Evolutionary conservation across 2,329 filamentous ascomycete genomes (phyloP).

Genomic region (Escovopsis sp.): DNA sequence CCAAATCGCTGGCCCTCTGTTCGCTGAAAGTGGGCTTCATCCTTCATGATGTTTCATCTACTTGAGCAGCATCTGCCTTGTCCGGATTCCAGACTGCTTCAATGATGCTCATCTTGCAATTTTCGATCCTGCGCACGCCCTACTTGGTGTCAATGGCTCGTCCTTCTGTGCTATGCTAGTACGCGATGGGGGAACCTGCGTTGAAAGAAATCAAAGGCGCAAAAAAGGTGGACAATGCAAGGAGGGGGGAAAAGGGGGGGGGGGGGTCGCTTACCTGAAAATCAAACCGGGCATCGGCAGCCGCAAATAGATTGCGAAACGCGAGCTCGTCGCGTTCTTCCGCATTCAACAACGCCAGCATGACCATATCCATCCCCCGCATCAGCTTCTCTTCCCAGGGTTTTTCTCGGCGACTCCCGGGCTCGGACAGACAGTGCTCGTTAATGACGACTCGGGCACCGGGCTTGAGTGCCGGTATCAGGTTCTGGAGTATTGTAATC

Average conservation of each 20-base stretch:
- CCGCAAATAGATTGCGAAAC: constrained; percentile 29
- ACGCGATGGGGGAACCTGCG: too few species aligned
- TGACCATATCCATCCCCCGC: constrained; percentile 35
- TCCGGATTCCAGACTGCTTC: constrained; percentile 32
- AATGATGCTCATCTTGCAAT: constrained; percentile 32
- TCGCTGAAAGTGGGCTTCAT: too few species aligned
- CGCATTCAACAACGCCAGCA: constrained; percentile 36
- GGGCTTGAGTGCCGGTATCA: constrained; percentile 40
- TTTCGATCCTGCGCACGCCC: constrained; percentile 26
- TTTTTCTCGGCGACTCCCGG: constrained; percentile 16
- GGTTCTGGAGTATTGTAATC: constrained; percentile 30
- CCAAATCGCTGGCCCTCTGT: too few species aligned
- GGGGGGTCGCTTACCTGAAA: constrained; percentile 28
- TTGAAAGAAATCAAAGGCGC: too few species aligned
- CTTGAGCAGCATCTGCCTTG: not conserved
- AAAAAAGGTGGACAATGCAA: too few species aligned
- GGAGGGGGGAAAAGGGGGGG: too few species aligned
- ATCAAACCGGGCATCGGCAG: constrained; percentile 26
- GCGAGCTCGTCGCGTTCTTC: constrained; percentile 34
- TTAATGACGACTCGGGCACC: constrained; percentile 34
- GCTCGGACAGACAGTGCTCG: constrained; percentile 28
- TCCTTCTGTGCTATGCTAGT: too few species aligned
- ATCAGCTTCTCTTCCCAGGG: constrained; percentile 33
- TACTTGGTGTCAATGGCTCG: constrained; percentile 4
- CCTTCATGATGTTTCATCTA: too few species aligned